Percentiles rank a stretch among this genome's conserved stretches.
phyloP scores from a whole-genome alignment of 2,329 filamentous ascomycete genomes.

The Grosmannia serpens region DNA sequence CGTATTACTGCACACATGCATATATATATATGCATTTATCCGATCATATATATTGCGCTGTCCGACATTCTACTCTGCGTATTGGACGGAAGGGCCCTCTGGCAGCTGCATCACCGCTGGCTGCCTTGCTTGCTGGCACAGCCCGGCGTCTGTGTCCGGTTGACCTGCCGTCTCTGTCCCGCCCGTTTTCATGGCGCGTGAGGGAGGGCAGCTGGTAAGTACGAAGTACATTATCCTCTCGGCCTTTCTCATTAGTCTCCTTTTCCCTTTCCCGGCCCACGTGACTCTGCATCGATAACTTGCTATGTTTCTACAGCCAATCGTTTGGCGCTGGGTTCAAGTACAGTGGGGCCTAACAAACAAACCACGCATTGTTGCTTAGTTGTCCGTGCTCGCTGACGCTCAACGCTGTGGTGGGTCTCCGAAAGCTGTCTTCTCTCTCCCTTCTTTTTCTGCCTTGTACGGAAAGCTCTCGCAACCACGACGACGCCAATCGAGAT shows the following conservation, averaged over 20 bases:
- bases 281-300: neutral
- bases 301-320: neutral
- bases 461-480: neutral
- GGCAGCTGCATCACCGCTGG: no score
- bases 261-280: neutral
- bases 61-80: neutral
- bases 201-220: no score
- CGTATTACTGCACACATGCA: neutral
- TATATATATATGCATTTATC: neutral
- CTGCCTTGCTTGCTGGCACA: no score
- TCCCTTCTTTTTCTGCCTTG: constrained; percentile 1
- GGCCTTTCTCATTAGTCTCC: neutral
- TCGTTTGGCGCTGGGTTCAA: neutral
- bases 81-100: no score
- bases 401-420: neutral
- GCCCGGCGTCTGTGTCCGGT: no score
- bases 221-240: neutral
- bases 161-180: no score
- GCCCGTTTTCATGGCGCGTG: no score
- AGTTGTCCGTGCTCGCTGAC: neutral
- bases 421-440: neutral
- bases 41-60: neutral
- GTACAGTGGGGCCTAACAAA: neutral
- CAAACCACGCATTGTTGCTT: neutral
- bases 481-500: neutral